phyloP scores from a whole-genome alignment of 495 filamentous ascomycete species.

The Collariella sp. region DNA sequence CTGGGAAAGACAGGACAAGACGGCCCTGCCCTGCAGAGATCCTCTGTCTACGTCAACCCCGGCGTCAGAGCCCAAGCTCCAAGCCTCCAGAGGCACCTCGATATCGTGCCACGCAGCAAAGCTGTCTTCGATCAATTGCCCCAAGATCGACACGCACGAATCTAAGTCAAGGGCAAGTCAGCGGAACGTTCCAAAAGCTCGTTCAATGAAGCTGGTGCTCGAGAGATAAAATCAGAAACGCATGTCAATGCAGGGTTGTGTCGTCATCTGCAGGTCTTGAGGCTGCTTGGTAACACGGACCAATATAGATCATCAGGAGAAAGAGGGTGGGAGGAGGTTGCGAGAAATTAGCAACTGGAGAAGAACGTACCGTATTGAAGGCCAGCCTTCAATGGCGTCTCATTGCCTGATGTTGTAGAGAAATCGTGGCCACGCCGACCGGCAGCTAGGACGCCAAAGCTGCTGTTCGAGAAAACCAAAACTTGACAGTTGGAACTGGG shows the following conservation, averaged over 20 bases:
- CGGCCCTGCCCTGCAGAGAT: too few relatives aligned
- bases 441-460: not conserved
- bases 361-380: conserved; percentile 76
- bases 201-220: not conserved
- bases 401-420: conserved; percentile 65
- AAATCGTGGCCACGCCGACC: not conserved
- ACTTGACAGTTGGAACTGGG: not conserved
- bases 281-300: conserved; percentile 99
- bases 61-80: too few relatives aligned
- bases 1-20: too few relatives aligned
- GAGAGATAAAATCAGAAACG: conserved; percentile 59
- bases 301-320: conserved; percentile 83
- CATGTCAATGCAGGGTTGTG: conserved; percentile 61
- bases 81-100: not conserved
- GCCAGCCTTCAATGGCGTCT: conserved; percentile 30
- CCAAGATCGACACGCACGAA: not conserved
- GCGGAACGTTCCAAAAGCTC: not conserved
- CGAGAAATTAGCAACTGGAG: conserved; percentile 8
- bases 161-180: not conserved
- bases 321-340: not conserved
- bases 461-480: not conserved
- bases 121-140: not conserved
- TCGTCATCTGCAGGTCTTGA: conserved; percentile 94
- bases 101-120: not conserved
- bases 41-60: too few relatives aligned